A percentile compares a stretch with the other conserved stretches of the same genome.
phyloP scores from a whole-genome alignment of 1,284 basidiomycete genomes.

The Microbotryum silenes-acaulis region DNA sequence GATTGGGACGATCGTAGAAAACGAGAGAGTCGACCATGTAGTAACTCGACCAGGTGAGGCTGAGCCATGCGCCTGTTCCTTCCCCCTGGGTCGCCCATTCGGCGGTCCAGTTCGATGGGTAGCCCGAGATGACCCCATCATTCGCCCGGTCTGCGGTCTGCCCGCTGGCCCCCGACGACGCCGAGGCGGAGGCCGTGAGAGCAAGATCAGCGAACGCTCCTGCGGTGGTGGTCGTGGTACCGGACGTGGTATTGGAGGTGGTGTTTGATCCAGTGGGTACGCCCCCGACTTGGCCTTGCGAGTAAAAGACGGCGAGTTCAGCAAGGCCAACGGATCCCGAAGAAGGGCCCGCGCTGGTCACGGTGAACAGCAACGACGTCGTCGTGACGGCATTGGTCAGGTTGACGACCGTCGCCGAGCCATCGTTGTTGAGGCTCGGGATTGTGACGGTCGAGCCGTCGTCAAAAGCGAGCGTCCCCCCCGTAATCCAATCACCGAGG shows the following conservation, averaged over 20 bases:
- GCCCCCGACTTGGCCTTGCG: conserved; percentile 3
- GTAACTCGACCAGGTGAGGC: neutral
- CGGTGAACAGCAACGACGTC: conserved; percentile 18
- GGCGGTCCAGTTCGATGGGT: conserved; percentile 14
- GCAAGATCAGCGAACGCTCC: conserved; percentile 3
- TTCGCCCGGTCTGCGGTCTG: conserved; percentile 1
- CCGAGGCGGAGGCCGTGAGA: neutral
- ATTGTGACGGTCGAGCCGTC: conserved; percentile 19
- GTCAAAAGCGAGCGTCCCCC: conserved; percentile 17
- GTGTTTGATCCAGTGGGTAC: neutral
- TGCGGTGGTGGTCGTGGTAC: conserved; percentile 6
- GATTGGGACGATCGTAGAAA: conserved; percentile 11
- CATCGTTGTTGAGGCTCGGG: conserved; percentile 23
- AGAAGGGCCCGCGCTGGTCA: conserved; percentile 11
- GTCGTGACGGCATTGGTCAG: conserved; percentile 15
- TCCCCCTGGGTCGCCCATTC: conserved; percentile 18
- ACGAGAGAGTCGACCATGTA: conserved; percentile 5
- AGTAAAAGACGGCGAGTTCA: conserved; percentile 28
- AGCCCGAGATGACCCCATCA: conserved; percentile 21
- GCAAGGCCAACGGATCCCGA: conserved; percentile 24
- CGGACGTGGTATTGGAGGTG: conserved; percentile 2
- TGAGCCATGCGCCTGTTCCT: neutral
- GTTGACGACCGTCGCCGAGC: conserved; percentile 21
- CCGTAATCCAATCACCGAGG: conserved; percentile 24
- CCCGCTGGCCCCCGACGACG: neutral